Conservation (phyloP, 1,284 basidiomycete species). For the Leccinum griseonigrum region DNA sequence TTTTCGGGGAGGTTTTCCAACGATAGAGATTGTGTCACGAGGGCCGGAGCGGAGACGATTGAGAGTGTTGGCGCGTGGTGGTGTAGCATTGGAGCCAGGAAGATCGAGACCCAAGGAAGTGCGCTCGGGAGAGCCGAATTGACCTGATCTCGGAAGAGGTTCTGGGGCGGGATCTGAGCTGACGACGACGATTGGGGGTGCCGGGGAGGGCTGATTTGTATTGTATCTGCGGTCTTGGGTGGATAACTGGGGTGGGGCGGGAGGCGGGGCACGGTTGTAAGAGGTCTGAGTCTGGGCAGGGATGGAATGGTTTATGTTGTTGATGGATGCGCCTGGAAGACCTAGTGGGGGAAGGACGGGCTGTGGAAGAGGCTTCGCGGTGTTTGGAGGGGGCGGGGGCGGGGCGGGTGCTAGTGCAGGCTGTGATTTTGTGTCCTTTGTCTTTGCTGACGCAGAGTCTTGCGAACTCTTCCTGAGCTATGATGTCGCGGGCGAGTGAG, state of each 20-base stretch:
- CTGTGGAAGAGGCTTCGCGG: constrained; percentile 57
- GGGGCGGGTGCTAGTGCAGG: constrained; percentile 47
- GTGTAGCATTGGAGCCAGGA: constrained; percentile 45
- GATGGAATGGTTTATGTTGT: constrained; percentile 44
- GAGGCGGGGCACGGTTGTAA: constrained; percentile 45
- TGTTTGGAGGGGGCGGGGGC: constrained; percentile 64
- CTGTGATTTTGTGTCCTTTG: constrained; percentile 55
- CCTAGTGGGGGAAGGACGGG: constrained; percentile 38
- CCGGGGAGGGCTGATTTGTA: constrained; percentile 46
- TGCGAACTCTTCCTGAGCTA: constrained; percentile 68
- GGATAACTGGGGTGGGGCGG: constrained; percentile 35
- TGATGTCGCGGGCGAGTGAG: constrained; percentile 4
- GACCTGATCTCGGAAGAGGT: constrained; percentile 41
- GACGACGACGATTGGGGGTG: constrained; percentile 89
- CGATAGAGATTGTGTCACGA: constrained; percentile 93
- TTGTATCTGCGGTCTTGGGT: constrained; percentile 54
- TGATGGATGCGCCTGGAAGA: constrained; percentile 40
- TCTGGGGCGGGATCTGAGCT: constrained; percentile 75
- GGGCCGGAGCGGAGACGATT: constrained; percentile 72
- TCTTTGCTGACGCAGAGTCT: constrained; percentile 68
- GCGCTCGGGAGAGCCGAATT: constrained; percentile 47
- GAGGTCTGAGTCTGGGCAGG: constrained; percentile 31
- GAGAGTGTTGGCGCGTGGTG: constrained; percentile 61
- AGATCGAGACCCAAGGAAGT: constrained; percentile 49
- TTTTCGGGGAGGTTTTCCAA: constrained; percentile 93